phyloP scores from a whole-genome alignment of 305 asterid genomes.

The Ilex paraguariensis region DNA sequence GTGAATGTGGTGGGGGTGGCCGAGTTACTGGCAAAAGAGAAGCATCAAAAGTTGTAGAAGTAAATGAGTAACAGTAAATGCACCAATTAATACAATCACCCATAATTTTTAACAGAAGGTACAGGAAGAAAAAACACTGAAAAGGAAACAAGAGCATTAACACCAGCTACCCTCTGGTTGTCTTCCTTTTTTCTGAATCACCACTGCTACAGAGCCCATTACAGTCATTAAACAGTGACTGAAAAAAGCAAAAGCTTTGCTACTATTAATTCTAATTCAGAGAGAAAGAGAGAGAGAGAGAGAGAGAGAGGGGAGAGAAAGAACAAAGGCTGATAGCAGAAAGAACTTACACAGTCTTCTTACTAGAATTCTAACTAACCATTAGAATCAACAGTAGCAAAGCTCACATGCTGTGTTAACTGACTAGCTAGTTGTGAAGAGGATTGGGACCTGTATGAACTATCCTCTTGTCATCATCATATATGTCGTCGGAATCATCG shows the following conservation, averaged over 20 bases:
- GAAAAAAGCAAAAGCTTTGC: conserved; percentile 37
- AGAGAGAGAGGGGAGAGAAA: background rate
- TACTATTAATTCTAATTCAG: conserved; percentile 53
- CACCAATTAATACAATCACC: conserved; percentile 42
- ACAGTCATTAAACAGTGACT: conserved; percentile 13
- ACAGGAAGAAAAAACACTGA: conserved; percentile 15
- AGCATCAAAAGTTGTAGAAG: conserved; percentile 21
- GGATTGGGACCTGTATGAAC: conserved; percentile 84
- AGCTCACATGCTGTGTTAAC: conserved; percentile 12
- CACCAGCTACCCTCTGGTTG: conserved; percentile 8
- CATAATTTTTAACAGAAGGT: conserved; percentile 34
- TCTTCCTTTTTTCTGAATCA: conserved; percentile 6
- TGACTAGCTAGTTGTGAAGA: conserved; percentile 54
- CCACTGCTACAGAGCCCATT: background rate
- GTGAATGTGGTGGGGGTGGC: conserved; percentile 3
- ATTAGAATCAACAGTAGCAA: conserved; percentile 60
- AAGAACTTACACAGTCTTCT: conserved; percentile 18
- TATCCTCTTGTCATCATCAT: conserved; percentile 54
- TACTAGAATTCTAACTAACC: conserved; percentile 14
- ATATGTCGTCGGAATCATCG: conserved; percentile 10
- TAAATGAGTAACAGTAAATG: conserved; percentile 33
- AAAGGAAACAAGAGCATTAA: conserved; percentile 29
- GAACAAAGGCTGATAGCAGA: conserved; percentile 9
- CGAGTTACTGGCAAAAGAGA: conserved; percentile 16
- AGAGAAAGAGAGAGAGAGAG: background rate